Base-by-base conservation (phyloP, 192 early-diverging fungal species). In the Umbelopsis vinacea region DNA sequence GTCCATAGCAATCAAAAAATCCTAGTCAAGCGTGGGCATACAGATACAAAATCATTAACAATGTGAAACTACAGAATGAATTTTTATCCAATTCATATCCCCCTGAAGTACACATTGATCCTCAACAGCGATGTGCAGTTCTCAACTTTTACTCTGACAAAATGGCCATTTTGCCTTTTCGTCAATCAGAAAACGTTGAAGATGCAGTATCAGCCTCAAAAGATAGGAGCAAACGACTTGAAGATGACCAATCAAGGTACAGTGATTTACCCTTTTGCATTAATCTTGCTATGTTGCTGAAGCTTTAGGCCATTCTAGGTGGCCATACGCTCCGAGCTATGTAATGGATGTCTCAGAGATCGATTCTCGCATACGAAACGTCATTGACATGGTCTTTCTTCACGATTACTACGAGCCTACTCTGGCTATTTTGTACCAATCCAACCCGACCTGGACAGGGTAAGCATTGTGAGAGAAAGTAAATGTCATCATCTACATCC, bases 361-460 rank as follows among this genome's bases (percentile, higher is more conserved):
- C 33, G 89, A 89, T 52, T 73, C 78, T 43, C 78, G 76, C 54
- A 87, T 97, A 68, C 85, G 89, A 55, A 91, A 92, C 53, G 87
- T 99, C 0, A 89, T 92, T 46, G 97, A 99, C 68, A 90, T 96
- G 87, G 88, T 81, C 1, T 99, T 99, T 70, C 85, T 99, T 38
- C 78, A 92, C 66, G 97, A 93, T 35, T 99, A 94, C 63, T 86
- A 94, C 52, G 95, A 96, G 76, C 97, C 97, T 6, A 97, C 95
- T 9, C 84, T 99, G 33, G 96, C 94, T 0, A 92, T 99, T 71
- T 81, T 99, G 69, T 97, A 93, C 77, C 92, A 97, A 78, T 82
- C 94, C 21, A 79, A 85, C 50, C 89, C 92, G 47, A 93, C 93
- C 23, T 97, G 96, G 96, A 87, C 95, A 3, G 95, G 95, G 83